Evolutionary conservation across 768 basidiomycete genomes (phyloP).

Genomic region (Guyanaporus albipodus): DNA sequence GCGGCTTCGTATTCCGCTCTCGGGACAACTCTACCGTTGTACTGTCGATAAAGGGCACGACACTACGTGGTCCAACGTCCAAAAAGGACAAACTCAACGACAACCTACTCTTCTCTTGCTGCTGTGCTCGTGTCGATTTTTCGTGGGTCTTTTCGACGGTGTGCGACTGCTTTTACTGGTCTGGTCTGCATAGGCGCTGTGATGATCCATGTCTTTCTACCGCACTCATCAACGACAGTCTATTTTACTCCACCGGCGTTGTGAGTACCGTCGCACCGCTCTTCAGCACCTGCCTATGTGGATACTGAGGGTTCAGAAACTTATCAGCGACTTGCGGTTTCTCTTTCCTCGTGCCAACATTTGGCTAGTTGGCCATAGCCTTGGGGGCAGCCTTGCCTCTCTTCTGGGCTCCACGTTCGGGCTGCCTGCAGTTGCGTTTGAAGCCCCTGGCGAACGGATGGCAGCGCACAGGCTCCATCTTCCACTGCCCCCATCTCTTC

Average conservation of each 20-base stretch:
- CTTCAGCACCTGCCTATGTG: conserved; percentile 1
- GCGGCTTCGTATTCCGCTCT: conserved; percentile 85
- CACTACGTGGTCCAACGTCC: conserved; percentile 78
- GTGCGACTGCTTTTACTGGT: conserved; percentile 71
- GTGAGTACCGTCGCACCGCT: conserved; percentile 41
- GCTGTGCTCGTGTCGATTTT: conserved; percentile 86
- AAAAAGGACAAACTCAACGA: conserved; percentile 94
- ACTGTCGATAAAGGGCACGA: conserved; percentile 89
- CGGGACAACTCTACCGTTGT: conserved; percentile 78
- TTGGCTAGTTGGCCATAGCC: conserved; percentile 60
- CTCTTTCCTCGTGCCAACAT: conserved; percentile 57
- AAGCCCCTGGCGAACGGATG: conserved; percentile 61
- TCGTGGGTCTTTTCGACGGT: conserved; percentile 84
- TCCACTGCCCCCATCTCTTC: conserved; percentile 42
- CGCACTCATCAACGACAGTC: conserved; percentile 79
- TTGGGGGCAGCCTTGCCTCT: conserved; percentile 63
- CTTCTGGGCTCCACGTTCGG: conserved; percentile 65
- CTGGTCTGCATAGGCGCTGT: conserved; percentile 60
- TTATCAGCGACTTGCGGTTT: conserved; percentile 54
- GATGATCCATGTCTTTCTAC: conserved; percentile 77
- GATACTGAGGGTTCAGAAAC: conserved; percentile 34
- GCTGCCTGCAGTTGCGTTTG: conserved; percentile 59
- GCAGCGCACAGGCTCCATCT: conserved; percentile 61
- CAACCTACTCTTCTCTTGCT: conserved; percentile 86
- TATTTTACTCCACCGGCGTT: conserved; percentile 90